Evolutionary conservation across 345 rosid genomes (phyloP).

Genomic region (Laguncularia racemosa): DNA sequence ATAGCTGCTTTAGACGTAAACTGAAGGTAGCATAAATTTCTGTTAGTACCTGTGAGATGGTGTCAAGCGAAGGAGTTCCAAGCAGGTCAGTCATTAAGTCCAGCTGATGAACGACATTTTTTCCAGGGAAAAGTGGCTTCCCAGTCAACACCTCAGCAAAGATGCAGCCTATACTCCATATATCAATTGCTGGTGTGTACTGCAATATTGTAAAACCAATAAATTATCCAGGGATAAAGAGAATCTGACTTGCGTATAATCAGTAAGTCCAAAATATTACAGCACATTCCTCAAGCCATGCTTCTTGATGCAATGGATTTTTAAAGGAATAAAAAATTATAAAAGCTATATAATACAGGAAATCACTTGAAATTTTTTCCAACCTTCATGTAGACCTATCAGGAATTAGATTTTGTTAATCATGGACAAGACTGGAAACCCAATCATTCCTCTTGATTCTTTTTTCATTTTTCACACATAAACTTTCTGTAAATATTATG

Average conservation of each 20-base stretch:
- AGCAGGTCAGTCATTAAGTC: slow-evolving; percentile 96
- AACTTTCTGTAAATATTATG: too few species aligned
- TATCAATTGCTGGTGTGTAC: slow-evolving; percentile 97
- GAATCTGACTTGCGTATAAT: background rate
- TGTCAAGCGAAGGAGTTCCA: slow-evolving; percentile 87
- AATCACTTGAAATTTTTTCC: too few species aligned
- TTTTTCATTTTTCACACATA: too few species aligned
- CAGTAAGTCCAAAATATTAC: background rate
- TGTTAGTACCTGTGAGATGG: slow-evolving; percentile 61
- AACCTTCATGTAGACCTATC: too few species aligned
- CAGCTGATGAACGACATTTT: slow-evolving; percentile 93
- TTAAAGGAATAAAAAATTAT: too few species aligned
- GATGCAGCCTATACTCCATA: slow-evolving; percentile 98
- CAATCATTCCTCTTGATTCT: too few species aligned
- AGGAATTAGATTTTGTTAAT: too few species aligned
- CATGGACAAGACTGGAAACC: too few species aligned
- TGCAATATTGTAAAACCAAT: slow-evolving; percentile 26
- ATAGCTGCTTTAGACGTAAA: background rate
- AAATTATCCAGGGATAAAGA: background rate
- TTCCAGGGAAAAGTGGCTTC: slow-evolving; percentile 89
- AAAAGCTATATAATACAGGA: too few species aligned
- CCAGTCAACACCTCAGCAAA: slow-evolving; percentile 90
- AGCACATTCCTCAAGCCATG: too few species aligned
- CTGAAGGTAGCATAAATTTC: slow-evolving; percentile 3
- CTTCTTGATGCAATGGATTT: too few species aligned